Evolutionary conservation across 371 early-diverging fungal species (phyloP).

Genomic region (Haplosporangium sp.): DNA sequence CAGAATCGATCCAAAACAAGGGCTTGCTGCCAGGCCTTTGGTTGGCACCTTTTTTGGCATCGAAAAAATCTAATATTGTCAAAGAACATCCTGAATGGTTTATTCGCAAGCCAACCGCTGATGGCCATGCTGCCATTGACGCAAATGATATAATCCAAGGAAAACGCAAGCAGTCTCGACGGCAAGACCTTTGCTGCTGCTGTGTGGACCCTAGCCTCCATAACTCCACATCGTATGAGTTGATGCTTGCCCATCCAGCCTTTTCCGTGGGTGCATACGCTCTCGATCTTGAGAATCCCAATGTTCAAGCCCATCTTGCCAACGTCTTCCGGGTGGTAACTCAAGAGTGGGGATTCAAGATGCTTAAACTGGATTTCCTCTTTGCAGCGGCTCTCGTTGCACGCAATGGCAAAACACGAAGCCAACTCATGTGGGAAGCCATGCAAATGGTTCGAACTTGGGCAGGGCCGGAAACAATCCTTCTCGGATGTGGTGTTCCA

Average conservation of each 20-base stretch:
- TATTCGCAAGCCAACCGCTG: conserved; percentile 55
- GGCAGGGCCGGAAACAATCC: conserved; percentile 62
- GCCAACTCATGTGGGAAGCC: conserved; percentile 73
- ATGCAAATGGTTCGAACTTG: conserved; percentile 66
- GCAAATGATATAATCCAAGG: not conserved
- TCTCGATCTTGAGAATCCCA: conserved; percentile 63
- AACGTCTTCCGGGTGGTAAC: conserved; percentile 64
- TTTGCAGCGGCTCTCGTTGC: conserved; percentile 73
- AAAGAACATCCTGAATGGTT: conserved; percentile 70
- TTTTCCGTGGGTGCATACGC: conserved; percentile 64
- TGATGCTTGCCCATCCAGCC: conserved; percentile 41
- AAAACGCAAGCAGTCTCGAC: not conserved
- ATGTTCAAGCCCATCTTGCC: conserved; percentile 62
- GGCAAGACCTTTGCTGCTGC: conserved; percentile 13
- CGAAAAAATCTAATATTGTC: conserved; percentile 59
- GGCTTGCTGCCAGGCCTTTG: conserved; percentile 68
- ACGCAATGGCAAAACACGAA: conserved; percentile 64
- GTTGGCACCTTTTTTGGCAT: conserved; percentile 71
- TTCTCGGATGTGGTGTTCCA: conserved; percentile 72
- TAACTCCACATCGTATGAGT: conserved; percentile 60
- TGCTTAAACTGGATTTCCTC: conserved; percentile 70
- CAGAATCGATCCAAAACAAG: conserved; percentile 56
- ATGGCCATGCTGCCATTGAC: conserved; percentile 11
- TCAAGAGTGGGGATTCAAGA: conserved; percentile 67
- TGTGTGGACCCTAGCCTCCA: conserved; percentile 33